Base-by-base conservation (phyloP, 2,329 filamentous ascomycete species). In the Alternaria incomplexa region DNA sequence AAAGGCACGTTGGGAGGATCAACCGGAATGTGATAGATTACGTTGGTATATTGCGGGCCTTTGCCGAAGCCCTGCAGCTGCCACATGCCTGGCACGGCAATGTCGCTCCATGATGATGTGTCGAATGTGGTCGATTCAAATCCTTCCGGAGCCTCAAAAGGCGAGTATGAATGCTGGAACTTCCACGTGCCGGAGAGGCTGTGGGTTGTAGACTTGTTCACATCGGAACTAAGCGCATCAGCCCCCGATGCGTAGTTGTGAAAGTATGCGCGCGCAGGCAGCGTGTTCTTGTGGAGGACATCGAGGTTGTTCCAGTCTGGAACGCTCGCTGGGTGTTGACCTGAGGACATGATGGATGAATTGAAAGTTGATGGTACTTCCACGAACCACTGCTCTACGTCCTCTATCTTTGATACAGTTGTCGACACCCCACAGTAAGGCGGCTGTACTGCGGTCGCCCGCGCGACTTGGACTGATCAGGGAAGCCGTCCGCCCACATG, bases 41-140 rank as follows among this genome's bases (percentile, higher is more conserved):
- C 83, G 67, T 92, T 92, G 10, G 89, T 91, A 72, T 92, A 92
- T 66, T 89, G 88, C 0, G 90, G 90, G 9, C 75, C 76, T 54
- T 82, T 82, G 12, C 89, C 89, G 71, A 89, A 87, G 25, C 89
- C 90, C 77, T 92, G 88, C 5, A 91, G 80, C 77, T 92, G 90
- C 90, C 90, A 92, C 72, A 89, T 87, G 4, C 88, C 88, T 0
- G 90, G 90, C 0, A 92, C 90, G 11, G 84, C 71, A 40, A 90
- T 87, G 40, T 85, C 80, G 20, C 80, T 78, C 83, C 86, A 88
- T 72, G 71, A 69, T 4, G 77, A 75, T n/a, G 68, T 75, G 63
- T 82, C 78, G 58, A 77, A 81, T 2, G 60, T 62, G 1, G 73
- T 54, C 1, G 65, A 52, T 43, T 80, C 71, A 45, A 81, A 82